Evolutionary conservation across 768 basidiomycete species (phyloP), one percentile per base, ranked within the genome.

Genomic region (Agaricus bisporus): DNA sequence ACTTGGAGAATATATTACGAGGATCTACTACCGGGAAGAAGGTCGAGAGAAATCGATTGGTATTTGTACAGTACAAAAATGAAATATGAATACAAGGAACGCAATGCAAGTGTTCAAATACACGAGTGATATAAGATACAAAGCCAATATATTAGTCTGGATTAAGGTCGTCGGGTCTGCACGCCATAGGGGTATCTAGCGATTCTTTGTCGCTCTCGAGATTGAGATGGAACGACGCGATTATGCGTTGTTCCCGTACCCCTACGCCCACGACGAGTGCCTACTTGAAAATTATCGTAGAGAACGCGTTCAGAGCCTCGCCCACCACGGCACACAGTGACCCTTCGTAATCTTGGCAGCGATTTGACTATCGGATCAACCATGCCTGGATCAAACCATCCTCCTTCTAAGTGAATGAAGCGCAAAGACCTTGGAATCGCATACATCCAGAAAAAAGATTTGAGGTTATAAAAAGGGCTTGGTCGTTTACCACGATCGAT

Each of bases 361-460:
- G 68, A 64, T 47, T 66, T 66, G 6, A 64, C 54, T 48, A 73
- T 63, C 42, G 70, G 67, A 36, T 68, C 61, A 35, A 75, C 55
- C 70, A 73, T 71, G 44, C 67, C 63, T 7, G 68, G 64, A 57
- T 76, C 71, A 58, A 73, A 73, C 78, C 78, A 81, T 10, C 77
- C 75, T 58, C 76, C 60, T 48, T 75, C 73, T 11, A 78, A 63
- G 18, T 67, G 65, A 17, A 81, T 61, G 29, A 60, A 59, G 15
- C 69, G 65, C 26, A 80, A 63, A 4, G 71, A 69, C 10, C 63
- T 68, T 10, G 77, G 70, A 12, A 75, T 62, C 10, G 69, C 61
- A 54, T 74, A 78, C 18, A 69, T 62, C 54, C 71, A 72, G 63
- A 79, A 75, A 65, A 80, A 81, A 6, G 65, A 67, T 42, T 68